Base-by-base conservation (phyloP, 345 rosid genomes). In the Citrus glauca region DNA sequence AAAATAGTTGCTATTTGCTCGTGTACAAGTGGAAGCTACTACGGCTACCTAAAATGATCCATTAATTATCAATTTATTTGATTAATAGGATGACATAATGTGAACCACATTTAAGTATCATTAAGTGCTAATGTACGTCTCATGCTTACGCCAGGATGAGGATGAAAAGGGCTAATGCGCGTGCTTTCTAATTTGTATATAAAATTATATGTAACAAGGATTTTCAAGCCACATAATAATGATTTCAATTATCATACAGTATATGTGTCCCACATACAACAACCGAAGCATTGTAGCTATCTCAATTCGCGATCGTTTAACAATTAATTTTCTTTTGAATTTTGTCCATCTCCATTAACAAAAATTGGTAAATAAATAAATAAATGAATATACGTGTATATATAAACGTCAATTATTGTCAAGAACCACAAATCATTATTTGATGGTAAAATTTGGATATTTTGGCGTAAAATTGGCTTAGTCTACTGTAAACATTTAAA, bases 101-200 rank as follows among this genome's bases (percentile, higher is more conserved):
- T 33, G 69, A 66, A 20, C n/a, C 45, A 33, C 35, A 30, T 53
- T 53, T 53, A 53, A 53, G 19, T 53, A 53, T 59, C 17, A n/a
- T 24, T 7, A n/a, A 50, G 64, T 75, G 78, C 50, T 75, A 13
- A 38, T 73, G 53, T 45, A 13, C 50, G 50, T n/a, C 60, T 64
- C 73, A 63, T 74, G 78, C 78, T 75, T 75, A 66, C 72, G 72
- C 16, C 55, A 66, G 78, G 53, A 66, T 75, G 72, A 75, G 71
- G 50, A 48, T 17, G 56, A 4, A n/a, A 4, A 7, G 53, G 16
- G 10, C 1, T 35, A 60, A 20, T 63, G 76, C 81, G 81, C 81
- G 45, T 71, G 81, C 81, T 78, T 45, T 22, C 19, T 7, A 50
- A 32, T 27, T 32, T 45, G 63, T 32, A 8, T 3, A 24, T 38